These are phyloP conservation scores for Grammothele lineata DNA, from an alignment of 768 basidiomycete species.

Conservation along the genomic window DNA sequence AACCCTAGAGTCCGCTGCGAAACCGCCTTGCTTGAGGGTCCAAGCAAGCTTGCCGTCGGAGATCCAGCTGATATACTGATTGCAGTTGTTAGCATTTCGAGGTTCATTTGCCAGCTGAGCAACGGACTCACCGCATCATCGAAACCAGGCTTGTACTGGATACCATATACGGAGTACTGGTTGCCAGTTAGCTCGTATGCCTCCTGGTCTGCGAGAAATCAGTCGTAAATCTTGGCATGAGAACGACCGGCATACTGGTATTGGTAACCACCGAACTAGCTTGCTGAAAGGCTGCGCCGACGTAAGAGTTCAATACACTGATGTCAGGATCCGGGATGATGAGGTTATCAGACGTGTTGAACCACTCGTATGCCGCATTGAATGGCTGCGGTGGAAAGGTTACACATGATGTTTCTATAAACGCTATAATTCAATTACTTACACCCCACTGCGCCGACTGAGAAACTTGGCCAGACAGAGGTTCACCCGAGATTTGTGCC, in stretches of 20 bases:
- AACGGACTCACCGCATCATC: conserved; percentile 53
- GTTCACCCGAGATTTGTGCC: conserved; percentile 48
- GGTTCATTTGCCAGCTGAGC: too few relatives aligned
- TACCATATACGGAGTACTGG: conserved; percentile 71
- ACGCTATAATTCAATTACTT: conserved; percentile 24
- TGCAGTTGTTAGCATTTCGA: conserved; percentile 53
- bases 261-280: conserved; percentile 41
- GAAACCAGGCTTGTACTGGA: conserved; percentile 75
- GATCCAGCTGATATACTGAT: conserved; percentile 83
- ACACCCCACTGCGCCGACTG: conserved; percentile 85
- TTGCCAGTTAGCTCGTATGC: conserved; percentile 60
- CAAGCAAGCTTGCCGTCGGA: conserved; percentile 58
- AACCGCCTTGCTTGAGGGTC: conserved; percentile 62
- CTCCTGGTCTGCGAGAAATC: conserved; percentile 46
- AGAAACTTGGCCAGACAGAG: conserved; percentile 64
- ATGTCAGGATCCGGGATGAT: conserved; percentile 48
- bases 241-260: conserved; percentile 40
- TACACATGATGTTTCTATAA: neutral
- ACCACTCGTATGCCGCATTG: conserved; percentile 69
- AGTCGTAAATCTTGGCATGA: too few relatives aligned
- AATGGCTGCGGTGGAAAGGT: conserved; percentile 52
- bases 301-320: conserved; percentile 60
- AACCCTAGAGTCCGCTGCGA: conserved; percentile 51
- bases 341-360: conserved; percentile 57
- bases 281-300: conserved; percentile 80